Evolutionary conservation across 176 grass and related monocot genomes (phyloP), one percentile per base, ranked within the genome.

Genomic region (Carex cristatella): DNA sequence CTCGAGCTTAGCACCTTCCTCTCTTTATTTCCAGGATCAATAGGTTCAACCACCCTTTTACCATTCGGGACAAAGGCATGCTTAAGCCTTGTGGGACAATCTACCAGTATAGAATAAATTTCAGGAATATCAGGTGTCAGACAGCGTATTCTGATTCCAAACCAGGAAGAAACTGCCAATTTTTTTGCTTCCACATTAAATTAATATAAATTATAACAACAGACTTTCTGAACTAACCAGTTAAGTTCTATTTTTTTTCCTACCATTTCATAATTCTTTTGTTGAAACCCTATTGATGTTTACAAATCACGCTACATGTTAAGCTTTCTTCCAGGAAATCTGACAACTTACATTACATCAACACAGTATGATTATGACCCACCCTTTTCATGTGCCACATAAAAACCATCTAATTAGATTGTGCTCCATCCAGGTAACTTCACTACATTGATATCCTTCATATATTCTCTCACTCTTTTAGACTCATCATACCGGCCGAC

Each of bases 391-490:
- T 40, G 4, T 81, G 57, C 42, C 62, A 70, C 60, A 1, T 53
- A 30, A 58, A 14, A 79, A 86, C 10, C 61, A 79, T 83, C 80
- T 12, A 55, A 78, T 74, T 93, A 87, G 49, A 95, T 55, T 65
- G 87, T 90, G 63, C 81, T 93, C 83, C 56, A 86, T 55, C 94
- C 89, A 68, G 79, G 88, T 68, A 93, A 81, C 86, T 93, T 97
- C 30, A 62, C 80, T 1, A 97, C 66, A 86, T 90, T 90, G 73
- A 87, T 86, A 68, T 88, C 79, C 83, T 91, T 97, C 94, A 94
- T 97, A 64, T 90, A 97, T 5, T 73, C 86, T 78, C 88, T 91
- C 87, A 97, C 37, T 87, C 86, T 94, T 86, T 94, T 82, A 4
- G 89, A 91, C 78, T 97, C 91, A 61, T 0, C 65, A 69, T 89